Conservation (phyloP, 2,329 filamentous ascomycete species). For the Albifimbria verrucaria region DNA sequence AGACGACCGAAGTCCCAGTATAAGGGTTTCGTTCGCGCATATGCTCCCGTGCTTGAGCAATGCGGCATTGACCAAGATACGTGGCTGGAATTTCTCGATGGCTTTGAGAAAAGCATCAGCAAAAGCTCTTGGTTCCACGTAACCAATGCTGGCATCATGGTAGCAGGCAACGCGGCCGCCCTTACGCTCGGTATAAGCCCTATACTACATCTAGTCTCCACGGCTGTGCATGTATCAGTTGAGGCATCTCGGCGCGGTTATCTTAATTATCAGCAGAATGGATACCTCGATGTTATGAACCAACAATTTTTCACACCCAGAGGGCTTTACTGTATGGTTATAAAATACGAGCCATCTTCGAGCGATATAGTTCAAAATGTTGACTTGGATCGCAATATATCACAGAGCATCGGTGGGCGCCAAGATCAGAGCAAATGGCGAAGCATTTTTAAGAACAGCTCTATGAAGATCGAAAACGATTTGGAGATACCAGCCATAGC, state of each 20-base stretch:
- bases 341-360: slow-evolving; percentile 47
- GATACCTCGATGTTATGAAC: slow-evolving; percentile 54
- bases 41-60: slow-evolving; percentile 44
- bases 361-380: slow-evolving; percentile 13
- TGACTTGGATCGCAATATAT: slow-evolving; percentile 2
- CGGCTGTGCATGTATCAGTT: slow-evolving; percentile 37
- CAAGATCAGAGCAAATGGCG: slow-evolving; percentile 6
- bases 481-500: neutral
- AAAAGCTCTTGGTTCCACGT: slow-evolving; percentile 32
- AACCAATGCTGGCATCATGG: slow-evolving; percentile 37
- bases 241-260: slow-evolving; percentile 26
- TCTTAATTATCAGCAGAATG: slow-evolving; percentile 33
- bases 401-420: slow-evolving; percentile 2
- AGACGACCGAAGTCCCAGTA: slow-evolving; percentile 43
- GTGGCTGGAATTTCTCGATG: slow-evolving; percentile 46
- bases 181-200: slow-evolving; percentile 40
- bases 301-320: slow-evolving; percentile 53
- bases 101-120: slow-evolving; percentile 38
- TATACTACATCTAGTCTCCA: slow-evolving; percentile 38
- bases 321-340: slow-evolving; percentile 47
- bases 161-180: slow-evolving; percentile 33
- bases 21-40: slow-evolving; percentile 51
- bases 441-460: neutral
- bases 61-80: slow-evolving; percentile 43
- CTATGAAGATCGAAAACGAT: slow-evolving; percentile 6